Base-by-base conservation (phyloP, 306 rosid genomes). In the Malus sylvestris region DNA sequence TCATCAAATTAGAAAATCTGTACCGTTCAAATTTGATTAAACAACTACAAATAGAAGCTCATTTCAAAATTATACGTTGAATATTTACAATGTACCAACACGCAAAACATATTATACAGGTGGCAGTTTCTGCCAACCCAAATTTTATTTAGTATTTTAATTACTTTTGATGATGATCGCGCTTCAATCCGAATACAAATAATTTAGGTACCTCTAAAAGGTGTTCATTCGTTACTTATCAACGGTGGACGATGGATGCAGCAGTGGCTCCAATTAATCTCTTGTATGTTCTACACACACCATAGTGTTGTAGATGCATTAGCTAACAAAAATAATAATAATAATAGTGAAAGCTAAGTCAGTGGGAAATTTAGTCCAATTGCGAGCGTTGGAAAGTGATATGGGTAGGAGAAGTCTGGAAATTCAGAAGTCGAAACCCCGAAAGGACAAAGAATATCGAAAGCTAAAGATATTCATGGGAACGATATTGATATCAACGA, bases 1-100 rank as follows among this genome's bases (percentile, higher is more conserved):
- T 35, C 0, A 35, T 2, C 9, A 6, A 35, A 35, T 35, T 2
- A 35, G 0, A 0, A 0, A 5, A 35, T 35, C 0, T 0, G 0
- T 35, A 2, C 9, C 8, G 40, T 35, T 5, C 0, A 6, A 33
- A 33, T 33, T 33, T 33, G 38, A 33, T 33, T 1, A 1, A 33
- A 33, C 7, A 1, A 0, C 38, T 33, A 33, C 6, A 33, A 33
- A 33, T 3, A 32, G 5, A 4, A 0, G 4, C 5, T 3, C 33
- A 32, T 4, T 32, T 32, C 0, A 32, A 32, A 32, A 4, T 32
- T 32, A 32, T 32, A 32, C 33, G 33, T 32, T 32, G 33, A 3
- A 30, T 30, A 2, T 27, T 27, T 2, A 27, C 23, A 5, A 23
- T 53, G 1, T 19, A 19, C 2, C 1, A 12, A 42, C 12, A 42